Evolutionary conservation across 331 rosid genomes (phyloP), one percentile per base, ranked within the genome.

Genomic region (Phaseolus coccineus): DNA sequence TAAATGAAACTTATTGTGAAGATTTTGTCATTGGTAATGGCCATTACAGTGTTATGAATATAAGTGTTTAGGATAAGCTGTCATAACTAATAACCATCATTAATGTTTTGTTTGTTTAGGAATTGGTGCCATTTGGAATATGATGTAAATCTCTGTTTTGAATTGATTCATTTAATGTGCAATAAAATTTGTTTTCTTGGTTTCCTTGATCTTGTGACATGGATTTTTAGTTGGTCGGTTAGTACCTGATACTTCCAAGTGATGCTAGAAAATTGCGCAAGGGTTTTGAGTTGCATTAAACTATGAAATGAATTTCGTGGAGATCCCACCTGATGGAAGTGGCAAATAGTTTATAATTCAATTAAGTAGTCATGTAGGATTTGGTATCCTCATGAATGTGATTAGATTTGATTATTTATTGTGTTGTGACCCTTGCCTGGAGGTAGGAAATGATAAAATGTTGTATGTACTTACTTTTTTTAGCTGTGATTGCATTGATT

Each of bases 1-100:
- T 65, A 81, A 80, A 91, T 92, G 97, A 90, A 91, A 94, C 99
- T 91, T 82, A 90, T 93, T 37, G 81, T 87, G 52, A 95, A 95
- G 92, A 87, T 93, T 78, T 37, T 90, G 69, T 69, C 93, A 22
- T 64, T 89, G 80, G 27, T 95, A 76, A 81, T 85, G 69, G 85
- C 90, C 82, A 73, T 87, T 65, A 81, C 92, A 71, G 9, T 37
- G 42, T 6, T 6, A 15, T 14, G 55, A 48, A 48, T 48, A 14
- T 48, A 3, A 14, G 55, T 47, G 52, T 47, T 47, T 47, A 47
- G 44, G 25, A 15, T 33, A 30, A 30, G 42, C 22, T 61, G 5
- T 63, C 48, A 35, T 63, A 33, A 63, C 15, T 42, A 42, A 42
- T 42, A 42, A 42, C 47, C 15, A 8, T 14, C 31, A 19, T 37